Evolutionary conservation across 805 yeast species (phyloP).

Genomic region (Danielozyma ontarioensis): DNA sequence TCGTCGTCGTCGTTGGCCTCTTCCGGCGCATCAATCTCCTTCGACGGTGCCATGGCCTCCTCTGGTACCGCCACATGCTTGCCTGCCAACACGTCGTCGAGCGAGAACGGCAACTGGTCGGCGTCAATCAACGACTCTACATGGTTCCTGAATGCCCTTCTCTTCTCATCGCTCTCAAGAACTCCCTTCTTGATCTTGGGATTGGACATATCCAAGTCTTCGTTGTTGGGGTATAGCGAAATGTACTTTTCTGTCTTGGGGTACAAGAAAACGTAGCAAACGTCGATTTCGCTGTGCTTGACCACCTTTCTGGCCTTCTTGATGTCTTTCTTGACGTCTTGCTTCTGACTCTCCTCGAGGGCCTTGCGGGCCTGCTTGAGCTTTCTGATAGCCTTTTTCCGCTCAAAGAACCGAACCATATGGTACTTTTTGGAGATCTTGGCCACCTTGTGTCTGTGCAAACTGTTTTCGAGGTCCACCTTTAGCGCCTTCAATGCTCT

Average conservation of each 20-base stretch:
- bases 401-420: conserved; percentile 89
- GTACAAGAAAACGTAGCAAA: conserved; percentile 69
- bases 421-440: conserved; percentile 71
- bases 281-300: conserved; percentile 57
- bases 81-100: conserved; percentile 43
- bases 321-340: conserved; percentile 31
- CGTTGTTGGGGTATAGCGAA: conserved; percentile 59
- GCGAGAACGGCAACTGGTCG: conserved; percentile 48
- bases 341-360: conserved; percentile 27
- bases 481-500: conserved; percentile 65
- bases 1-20: conserved; percentile 12
- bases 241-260: conserved; percentile 79
- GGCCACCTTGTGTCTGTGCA: conserved; percentile 40
- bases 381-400: conserved; percentile 73
- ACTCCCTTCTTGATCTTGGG: conserved; percentile 39
- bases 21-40: conserved; percentile 45
- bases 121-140: conserved; percentile 48
- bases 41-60: conserved; percentile 10
- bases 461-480: conserved; percentile 50
- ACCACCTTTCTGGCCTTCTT: conserved; percentile 46
- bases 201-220: conserved; percentile 12
- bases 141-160: conserved; percentile 41
- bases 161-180: conserved; percentile 37
- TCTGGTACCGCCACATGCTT: conserved; percentile 23
- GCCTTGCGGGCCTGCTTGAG: conserved; percentile 49